Conservation (phyloP, 2,329 filamentous ascomycete species). For the Talaromyces sp. region DNA sequence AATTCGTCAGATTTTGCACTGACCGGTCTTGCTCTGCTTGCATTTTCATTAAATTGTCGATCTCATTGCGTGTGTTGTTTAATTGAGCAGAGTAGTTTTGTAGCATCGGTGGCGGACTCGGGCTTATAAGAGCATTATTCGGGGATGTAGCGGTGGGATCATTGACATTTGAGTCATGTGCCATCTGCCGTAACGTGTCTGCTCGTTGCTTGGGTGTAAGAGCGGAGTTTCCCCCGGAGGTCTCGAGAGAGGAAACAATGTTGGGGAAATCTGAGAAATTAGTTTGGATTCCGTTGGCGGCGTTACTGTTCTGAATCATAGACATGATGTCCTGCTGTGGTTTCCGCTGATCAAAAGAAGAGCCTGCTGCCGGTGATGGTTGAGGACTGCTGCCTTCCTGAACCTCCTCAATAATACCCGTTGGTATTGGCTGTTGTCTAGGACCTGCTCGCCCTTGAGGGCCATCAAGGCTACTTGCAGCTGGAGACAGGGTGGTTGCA, state of each 20-base stretch:
- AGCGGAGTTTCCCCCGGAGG: constrained; percentile 37
- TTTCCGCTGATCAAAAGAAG: constrained; percentile 18
- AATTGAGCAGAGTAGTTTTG: constrained; percentile 47
- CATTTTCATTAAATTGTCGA: constrained; percentile 73
- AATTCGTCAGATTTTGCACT: constrained; percentile 68
- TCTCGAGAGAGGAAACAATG: constrained; percentile 42
- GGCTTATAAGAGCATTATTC: constrained; percentile 56
- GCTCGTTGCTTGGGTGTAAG: constrained; percentile 44
- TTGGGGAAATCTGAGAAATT: constrained; percentile 41
- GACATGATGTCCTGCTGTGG: constrained; percentile 47
- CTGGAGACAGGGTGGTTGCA: constrained; percentile 11
- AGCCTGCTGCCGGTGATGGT: constrained; percentile 16
- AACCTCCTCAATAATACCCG: constrained; percentile 41
- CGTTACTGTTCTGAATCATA: constrained; percentile 45
- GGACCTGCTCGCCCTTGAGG: constrained; percentile 19
- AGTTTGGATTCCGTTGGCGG: constrained; percentile 34
- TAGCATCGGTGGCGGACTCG: constrained; percentile 52
- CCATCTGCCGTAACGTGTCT: constrained; percentile 45
- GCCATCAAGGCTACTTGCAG: constrained; percentile 27
- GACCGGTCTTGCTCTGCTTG: constrained; percentile 74
- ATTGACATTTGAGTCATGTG: constrained; percentile 40
- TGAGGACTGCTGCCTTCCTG: constrained; percentile 37
- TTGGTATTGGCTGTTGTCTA: constrained; percentile 27
- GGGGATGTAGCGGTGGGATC: constrained; percentile 34
- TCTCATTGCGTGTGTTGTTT: constrained; percentile 65